phyloP scores from a whole-genome alignment of 1,284 basidiomycete species.

The Mycosarcoma mackinlayi region DNA sequence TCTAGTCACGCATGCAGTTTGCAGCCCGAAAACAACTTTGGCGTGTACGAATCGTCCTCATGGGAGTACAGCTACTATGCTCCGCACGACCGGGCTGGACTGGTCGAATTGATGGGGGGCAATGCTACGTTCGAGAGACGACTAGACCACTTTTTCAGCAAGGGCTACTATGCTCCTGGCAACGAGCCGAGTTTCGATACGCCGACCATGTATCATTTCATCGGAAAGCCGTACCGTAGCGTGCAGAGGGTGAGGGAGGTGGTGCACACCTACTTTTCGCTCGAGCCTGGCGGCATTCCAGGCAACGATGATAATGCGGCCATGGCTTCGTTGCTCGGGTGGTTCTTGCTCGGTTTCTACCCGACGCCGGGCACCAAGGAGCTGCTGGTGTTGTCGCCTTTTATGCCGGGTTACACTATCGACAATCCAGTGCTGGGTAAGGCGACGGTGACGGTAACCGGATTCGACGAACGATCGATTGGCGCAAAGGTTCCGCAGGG shows the following conservation, averaged over 20 bases:
- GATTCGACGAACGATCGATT: conserved; percentile 44
- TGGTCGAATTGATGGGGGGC: conserved; percentile 54
- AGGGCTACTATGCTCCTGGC: conserved; percentile 52
- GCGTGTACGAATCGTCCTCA: conserved; percentile 53
- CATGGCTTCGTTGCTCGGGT: conserved; percentile 77
- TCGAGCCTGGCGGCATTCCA: conserved; percentile 40
- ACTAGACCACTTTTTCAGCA: conserved; percentile 57
- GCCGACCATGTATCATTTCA: conserved; percentile 53
- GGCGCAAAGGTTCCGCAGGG: conserved; percentile 28
- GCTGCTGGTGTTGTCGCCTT: conserved; percentile 57
- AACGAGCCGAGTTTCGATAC: conserved; percentile 62
- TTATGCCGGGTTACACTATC: conserved; percentile 55
- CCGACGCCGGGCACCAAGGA: conserved; percentile 72
- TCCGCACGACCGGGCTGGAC: conserved; percentile 56
- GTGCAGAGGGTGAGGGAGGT: conserved; percentile 43
- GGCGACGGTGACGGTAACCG: conserved; percentile 41
- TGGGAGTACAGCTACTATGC: conserved; percentile 61
- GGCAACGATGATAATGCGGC: conserved; percentile 75
- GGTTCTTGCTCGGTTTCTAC: conserved; percentile 74
- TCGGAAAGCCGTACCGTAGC: conserved; percentile 43
- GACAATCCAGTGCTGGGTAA: conserved; percentile 52
- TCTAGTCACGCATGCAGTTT: conserved; percentile 47
- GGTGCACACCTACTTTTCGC: conserved; percentile 53
- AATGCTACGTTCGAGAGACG: conserved; percentile 49
- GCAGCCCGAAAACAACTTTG: conserved; percentile 55